Evolutionary conservation across 1,139 yeast genomes (phyloP), one percentile per base, ranked within the genome.

Genomic region (Sugiyamaella sp.): DNA sequence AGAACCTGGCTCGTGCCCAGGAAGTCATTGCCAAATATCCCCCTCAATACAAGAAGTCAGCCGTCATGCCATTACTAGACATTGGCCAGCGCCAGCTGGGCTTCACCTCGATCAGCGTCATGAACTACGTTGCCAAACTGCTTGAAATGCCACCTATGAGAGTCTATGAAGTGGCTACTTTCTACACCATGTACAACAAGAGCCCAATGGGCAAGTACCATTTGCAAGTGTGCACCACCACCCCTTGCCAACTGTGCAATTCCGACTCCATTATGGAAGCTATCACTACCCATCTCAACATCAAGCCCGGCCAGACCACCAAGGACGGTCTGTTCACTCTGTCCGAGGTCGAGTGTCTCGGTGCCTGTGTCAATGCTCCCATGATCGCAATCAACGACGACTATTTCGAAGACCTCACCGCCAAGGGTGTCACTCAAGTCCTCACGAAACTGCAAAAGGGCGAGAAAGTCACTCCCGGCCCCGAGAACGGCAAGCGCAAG

Each of bases 91-190:
- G 95, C 68, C 96, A 89, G 73, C 77, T 79, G 56, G 96, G 96
- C 0, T 89, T 85, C 76, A 86, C 95, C 47, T 86, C 96, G 47
- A 87, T 89, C 62, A 80, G 91, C 24, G 96, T 90, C 59, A 88
- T 93, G 93, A 89, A 91, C 75, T 90, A 91, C 69, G 96, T 89
- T 43, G 96, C 96, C 57, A 82, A 85, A 72, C 68, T 86, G 67
- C 79, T 88, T 66, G 93, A 88, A 66, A 86, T 89, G 85, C 96
- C 96, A 29, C 96, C 96, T 60, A 89, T 89, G 96, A 82, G 96
- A 75, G 96, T 89, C 29, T 89, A 89, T 71, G 96, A 89, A 71
- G 96, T 89, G 57, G 96, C 96, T 40, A 86, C 96, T 47, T 89
- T 89, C 75, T 89, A 89, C 75, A 88, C 96, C 65, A 89, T 89